Base-by-base conservation (phyloP, 495 filamentous ascomycete genomes). In the Glarea lozoyensis region DNA sequence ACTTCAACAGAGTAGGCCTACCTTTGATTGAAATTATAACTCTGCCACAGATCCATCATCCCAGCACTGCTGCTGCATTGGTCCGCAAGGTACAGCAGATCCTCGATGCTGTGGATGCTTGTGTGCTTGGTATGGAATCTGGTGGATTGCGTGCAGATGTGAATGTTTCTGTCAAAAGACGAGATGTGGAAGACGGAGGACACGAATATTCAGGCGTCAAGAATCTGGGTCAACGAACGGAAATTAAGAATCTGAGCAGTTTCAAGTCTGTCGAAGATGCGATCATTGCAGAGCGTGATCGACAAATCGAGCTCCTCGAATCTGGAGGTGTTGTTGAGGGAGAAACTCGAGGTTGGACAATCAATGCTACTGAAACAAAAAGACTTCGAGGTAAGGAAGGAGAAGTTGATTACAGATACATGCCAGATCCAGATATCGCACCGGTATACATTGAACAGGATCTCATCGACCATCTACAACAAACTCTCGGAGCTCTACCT, bases 21-120 rank as follows among this genome's bases (percentile, higher is more conserved):
- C 89, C 93, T 5, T 68, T 99, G 41, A 78, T 99, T 34, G 92
- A 99, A 64, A 87, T 99, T 43, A 97, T 99, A 53, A 95, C 92
- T 0, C 66, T 81, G 27, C 92, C 92, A 0, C 70, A 85, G 24
- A 93, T 96, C 17, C 86, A 88, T 55, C 72, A 79, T 43, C 84
- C 89, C 2, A 76, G 78, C 9, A 92, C 87, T 2, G 90, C 93
- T 10, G 88, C 88, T 2, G 84, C 86, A 10, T 76, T 84, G 40
- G 87, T 95, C 36, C 73, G 83, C 35, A 97, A 97, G 62, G 77
- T 97, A 36, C 93, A 97, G 66, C 66, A 75, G 3, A 70, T 90
- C 22, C 65, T 99, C n/a, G 78, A 77, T 53, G 67, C 81, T 0
- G 84, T 87, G 5, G 81, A 86, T 64, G 83, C 89, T 1, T 87